Evolutionary conservation across 345 rosid genomes (phyloP).

Genomic region (Populus ilicifolia): DNA sequence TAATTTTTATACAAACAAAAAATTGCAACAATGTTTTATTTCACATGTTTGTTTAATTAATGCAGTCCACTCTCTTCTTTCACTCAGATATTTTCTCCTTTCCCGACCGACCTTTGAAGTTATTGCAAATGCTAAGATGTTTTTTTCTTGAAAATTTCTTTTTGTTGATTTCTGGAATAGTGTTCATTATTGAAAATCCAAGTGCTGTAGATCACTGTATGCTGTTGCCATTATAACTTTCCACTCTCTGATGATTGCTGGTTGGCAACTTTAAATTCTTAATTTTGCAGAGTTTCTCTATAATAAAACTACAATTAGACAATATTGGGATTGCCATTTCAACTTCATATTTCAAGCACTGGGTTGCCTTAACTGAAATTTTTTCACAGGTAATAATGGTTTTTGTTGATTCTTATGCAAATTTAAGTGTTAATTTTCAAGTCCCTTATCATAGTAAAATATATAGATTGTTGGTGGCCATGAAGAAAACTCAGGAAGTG

Average conservation of each 20-base stretch:
- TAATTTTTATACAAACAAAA: too few species aligned
- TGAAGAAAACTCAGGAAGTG: conserved; percentile 64
- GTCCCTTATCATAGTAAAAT: neutral
- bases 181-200: neutral
- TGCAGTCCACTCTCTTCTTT: neutral
- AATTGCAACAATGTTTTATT: too few species aligned
- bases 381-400: conserved; percentile 65
- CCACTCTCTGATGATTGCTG: neutral
- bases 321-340: conserved; percentile 37
- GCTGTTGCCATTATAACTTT: neutral
- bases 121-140: neutral
- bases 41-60: too few species aligned
- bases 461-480: conserved; percentile 56
- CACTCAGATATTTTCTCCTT: neutral
- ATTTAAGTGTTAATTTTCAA: neutral
- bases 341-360: conserved; percentile 66
- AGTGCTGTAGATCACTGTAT: neutral
- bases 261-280: neutral
- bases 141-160: neutral
- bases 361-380: conserved; percentile 80
- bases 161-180: neutral
- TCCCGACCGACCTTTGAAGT: neutral
- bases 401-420: conserved; percentile 2
- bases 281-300: conserved; percentile 65
- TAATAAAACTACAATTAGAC: conserved; percentile 53